Evolutionary conservation across 768 basidiomycete species (phyloP), one percentile per base, ranked within the genome.

Genomic region (Rhodotorula diobovata): DNA sequence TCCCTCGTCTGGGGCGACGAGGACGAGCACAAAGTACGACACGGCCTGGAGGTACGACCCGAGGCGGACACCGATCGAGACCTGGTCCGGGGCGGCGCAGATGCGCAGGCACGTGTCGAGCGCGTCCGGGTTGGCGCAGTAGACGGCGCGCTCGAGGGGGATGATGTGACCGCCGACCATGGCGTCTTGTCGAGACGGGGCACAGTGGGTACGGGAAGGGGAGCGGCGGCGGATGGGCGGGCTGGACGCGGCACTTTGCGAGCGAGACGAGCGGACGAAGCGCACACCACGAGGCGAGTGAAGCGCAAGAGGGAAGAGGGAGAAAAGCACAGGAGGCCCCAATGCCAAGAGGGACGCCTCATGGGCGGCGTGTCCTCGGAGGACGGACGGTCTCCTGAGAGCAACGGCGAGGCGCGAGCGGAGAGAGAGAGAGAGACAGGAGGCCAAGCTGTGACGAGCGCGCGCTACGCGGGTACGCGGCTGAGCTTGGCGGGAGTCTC

Each of bases 1-100:
- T 30, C 67, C 72, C 61, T 73, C 72, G 30, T 69, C 72, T 1
- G 72, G 72, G 9, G 67, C 72, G 28, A 68, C 54, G 11, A 73
- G 64, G 14, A 66, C 63, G 12, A 73, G 57, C 4, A 51, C 28
- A 43, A 68, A 73, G 64, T 68, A 73, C 30, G 67, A 64, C 41
- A 73, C 14, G 20, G 64, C 67, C 35, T 73, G 67, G 6, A 61
- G 5, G 66, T 67, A 72, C 14, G 43, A 34, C 21, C 71, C 70
- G n/a, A 72, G 21, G 18, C 66, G 30, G 1, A 67, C 71, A 53
- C 71, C 61, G 43, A 64, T 68, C 9, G 21, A 20, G 34, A 71
- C 70, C 2, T 63, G 62, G 34, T 71, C 66, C 4, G 66, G 48
- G 0, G 67, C 72, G 7, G 67, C 34, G 32, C 72, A 73, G 15